Base-by-base conservation (phyloP, 1,284 basidiomycete species). In the Austroboletus rostrupii region DNA sequence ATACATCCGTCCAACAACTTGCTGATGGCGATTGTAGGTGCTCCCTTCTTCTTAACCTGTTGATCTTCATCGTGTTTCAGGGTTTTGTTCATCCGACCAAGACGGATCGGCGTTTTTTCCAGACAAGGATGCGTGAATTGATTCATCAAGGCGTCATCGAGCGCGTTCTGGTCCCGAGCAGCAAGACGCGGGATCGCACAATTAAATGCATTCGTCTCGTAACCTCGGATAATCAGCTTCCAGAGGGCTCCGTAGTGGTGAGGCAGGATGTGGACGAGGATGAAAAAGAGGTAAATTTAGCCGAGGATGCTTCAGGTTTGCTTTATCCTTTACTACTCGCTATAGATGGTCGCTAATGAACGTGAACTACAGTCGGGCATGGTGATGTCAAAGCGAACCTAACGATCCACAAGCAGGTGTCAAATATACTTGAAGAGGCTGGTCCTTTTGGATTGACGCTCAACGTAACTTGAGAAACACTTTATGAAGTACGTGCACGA, bases 71-170 rank as follows among this genome's bases (percentile, higher is more conserved):
- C 39, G 33, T 43, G 14, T 37, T 28, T 5, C 53, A 90, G 87
- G 88, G 88, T 2, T 90, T 88, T 61, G 60, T 73, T 3, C 81
- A 83, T 65, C 86, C 87, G 20, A 81, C 78, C 1, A 83, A 83
- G 61, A 80, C 78, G 5, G 85, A 90, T 58, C 76, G 89, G 19
- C 79, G 90, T 7, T 88, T 90, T 59, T 89, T 92, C 61, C 81
- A 81, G 58, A 78, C 76, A 40, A 77, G 88, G 28, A 71, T 92
- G 37, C 78, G 80, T 1, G 84, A 86, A 55, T 73, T 92, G 57
- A 76, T 86, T 32, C 76, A 80, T 43, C 77, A 85, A 59, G 80
- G 86, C 2, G 62, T 87, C 36, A 76, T 92, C 33, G 89, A 92
- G 61, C 84, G 81, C 57, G 78, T 91, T 29, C 68, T 81, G 40